Percentiles rank a stretch among this genome's conserved stretches.
These are phyloP conservation scores for Phaeoacremonium minimum DNA, from an alignment of 2,329 filamentous ascomycete species.

Conservation along the genomic window DNA sequence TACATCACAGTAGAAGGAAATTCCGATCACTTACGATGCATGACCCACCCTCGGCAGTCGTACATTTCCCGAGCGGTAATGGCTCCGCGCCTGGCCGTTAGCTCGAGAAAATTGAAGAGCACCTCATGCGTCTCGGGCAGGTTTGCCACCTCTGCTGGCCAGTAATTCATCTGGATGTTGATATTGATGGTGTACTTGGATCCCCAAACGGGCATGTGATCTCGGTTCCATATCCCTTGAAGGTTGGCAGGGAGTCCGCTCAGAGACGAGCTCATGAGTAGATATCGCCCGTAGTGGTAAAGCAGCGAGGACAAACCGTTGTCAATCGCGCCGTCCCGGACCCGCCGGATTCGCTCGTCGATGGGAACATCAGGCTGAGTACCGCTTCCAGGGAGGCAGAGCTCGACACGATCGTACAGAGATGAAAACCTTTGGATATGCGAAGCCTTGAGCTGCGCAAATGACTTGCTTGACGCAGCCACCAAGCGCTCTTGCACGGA, in stretches of 20 bases:
- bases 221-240: constrained; percentile 39
- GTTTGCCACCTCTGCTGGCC: constrained; percentile 25
- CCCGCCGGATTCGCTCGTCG: constrained; percentile 10
- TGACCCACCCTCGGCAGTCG: constrained; percentile 22
- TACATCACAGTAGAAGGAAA: no score
- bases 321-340: constrained; percentile 15
- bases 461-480: constrained; percentile 19
- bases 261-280: constrained; percentile 27
- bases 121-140: constrained; percentile 27
- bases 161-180: constrained; percentile 51
- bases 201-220: constrained; percentile 37
- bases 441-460: constrained; percentile 15
- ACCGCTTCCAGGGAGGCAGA: constrained; percentile 16
- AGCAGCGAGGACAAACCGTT: constrained; percentile 25
- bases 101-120: constrained; percentile 31
- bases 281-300: constrained; percentile 31
- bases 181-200: constrained; percentile 47
- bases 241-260: constrained; percentile 33
- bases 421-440: constrained; percentile 12
- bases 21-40: no score
- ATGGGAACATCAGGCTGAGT: constrained; percentile 11
- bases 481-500: no score
- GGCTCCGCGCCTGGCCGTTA: constrained; percentile 24
- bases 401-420: constrained; percentile 15
- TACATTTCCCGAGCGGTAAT: constrained; percentile 26